A percentile compares a stretch with the other conserved stretches of the same genome.
These are phyloP conservation scores for Lactifluus echinatus DNA, from an alignment of 768 basidiomycete species.

Conservation along the genomic window DNA sequence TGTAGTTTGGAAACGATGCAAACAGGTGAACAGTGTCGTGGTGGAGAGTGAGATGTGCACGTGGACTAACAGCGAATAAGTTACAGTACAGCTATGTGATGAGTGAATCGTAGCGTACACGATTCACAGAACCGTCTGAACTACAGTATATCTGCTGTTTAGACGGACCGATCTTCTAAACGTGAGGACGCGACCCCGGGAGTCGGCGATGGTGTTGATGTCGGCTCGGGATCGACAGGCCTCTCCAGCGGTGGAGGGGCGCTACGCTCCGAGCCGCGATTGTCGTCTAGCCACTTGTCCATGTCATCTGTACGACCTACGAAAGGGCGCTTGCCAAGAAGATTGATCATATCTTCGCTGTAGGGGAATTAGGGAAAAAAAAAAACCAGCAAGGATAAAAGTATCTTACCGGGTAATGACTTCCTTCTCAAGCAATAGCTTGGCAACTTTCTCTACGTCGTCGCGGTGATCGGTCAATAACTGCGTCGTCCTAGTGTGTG, in stretches of 20 bases:
- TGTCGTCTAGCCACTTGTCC: conserved; percentile 94
- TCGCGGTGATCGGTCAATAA: conserved; percentile 73
- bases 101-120: not conserved
- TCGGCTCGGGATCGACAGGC: conserved; percentile 26
- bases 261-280: conserved; percentile 48
- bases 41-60: not conserved
- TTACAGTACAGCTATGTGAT: conserved; percentile 1
- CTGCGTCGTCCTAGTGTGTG: conserved; percentile 75
- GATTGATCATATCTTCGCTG: conserved; percentile 81
- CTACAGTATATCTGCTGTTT: not conserved
- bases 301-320: conserved; percentile 76
- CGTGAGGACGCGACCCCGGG: conserved; percentile 44
- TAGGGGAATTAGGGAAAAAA: not conserved
- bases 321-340: conserved; percentile 80
- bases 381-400: not conserved
- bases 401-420: conserved; percentile 76
- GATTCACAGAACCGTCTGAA: conserved; percentile 2
- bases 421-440: conserved; percentile 87
- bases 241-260: conserved; percentile 57
- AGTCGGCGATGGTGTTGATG: conserved; percentile 31
- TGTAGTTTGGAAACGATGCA: not conserved
- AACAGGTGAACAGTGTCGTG: not conserved
- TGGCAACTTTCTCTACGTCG: conserved; percentile 91
- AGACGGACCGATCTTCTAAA: conserved; percentile 26
- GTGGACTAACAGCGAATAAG: conserved; percentile 1